These are phyloP conservation scores for Saccharomycopsis sp. DNA, from an alignment of 805 yeast genomes.

Conservation along the genomic window DNA sequence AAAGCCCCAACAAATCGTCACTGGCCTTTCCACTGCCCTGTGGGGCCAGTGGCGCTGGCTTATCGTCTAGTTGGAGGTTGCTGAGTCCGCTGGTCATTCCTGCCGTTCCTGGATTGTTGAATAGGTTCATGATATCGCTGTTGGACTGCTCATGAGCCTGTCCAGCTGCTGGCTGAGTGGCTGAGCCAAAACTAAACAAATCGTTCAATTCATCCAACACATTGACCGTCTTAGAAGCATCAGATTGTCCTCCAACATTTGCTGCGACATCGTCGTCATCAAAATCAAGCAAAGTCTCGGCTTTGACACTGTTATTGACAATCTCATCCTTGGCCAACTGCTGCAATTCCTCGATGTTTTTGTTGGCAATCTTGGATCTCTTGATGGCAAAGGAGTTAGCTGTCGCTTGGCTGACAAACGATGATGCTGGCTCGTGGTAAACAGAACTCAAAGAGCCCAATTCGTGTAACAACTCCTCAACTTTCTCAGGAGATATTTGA, in stretches of 20 bases:
- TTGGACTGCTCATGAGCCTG: slow-evolving; percentile 1
- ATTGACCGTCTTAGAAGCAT: slow-evolving; percentile 23
- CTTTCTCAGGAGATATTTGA: slow-evolving; percentile 57
- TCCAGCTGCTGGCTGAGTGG: neutral
- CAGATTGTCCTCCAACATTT: slow-evolving; percentile 7
- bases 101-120: slow-evolving; percentile 13
- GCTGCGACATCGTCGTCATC: slow-evolving; percentile 51
- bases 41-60: neutral
- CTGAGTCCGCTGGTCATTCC: slow-evolving; percentile 17
- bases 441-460: slow-evolving; percentile 83
- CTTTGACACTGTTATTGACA: slow-evolving; percentile 48
- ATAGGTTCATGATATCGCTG: slow-evolving; percentile 18
- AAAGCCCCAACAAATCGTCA: slow-evolving; percentile 17
- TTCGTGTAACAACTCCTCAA: slow-evolving; percentile 66
- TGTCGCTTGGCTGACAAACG: slow-evolving; percentile 46
- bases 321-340: slow-evolving; percentile 73
- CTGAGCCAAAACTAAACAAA: slow-evolving; percentile 39
- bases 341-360: slow-evolving; percentile 70
- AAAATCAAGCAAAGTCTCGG: slow-evolving; percentile 80
- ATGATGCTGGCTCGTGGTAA: slow-evolving; percentile 73
- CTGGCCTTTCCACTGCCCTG: slow-evolving; percentile 7
- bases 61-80: slow-evolving; percentile 8
- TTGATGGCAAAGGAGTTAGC: slow-evolving; percentile 34
- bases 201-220: slow-evolving; percentile 72
- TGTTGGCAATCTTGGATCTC: slow-evolving; percentile 34